These are phyloP conservation scores for Pseudocercospora pini-densiflorae DNA, from an alignment of 2,329 filamentous ascomycete species.

Conservation along the genomic window DNA sequence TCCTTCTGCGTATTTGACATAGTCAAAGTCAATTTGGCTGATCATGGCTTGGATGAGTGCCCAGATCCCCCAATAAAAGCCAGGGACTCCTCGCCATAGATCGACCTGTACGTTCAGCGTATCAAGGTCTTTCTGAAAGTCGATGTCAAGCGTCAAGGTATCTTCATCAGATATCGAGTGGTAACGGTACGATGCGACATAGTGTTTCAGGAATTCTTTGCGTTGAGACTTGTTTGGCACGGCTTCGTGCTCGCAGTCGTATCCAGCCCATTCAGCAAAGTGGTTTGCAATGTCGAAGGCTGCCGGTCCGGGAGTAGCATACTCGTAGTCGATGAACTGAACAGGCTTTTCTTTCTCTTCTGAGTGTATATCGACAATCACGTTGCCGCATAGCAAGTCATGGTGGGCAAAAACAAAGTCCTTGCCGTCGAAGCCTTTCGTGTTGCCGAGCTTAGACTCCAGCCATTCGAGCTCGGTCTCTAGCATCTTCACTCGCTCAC, in stretches of 20 bases:
- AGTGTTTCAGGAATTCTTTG: slow-evolving; percentile 80
- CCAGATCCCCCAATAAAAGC: slow-evolving; percentile 94
- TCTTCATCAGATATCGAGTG: slow-evolving; percentile 44
- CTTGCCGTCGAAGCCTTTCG: slow-evolving; percentile 74
- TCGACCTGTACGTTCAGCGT: slow-evolving; percentile 82
- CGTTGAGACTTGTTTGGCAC: slow-evolving; percentile 80
- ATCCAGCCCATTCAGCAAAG: slow-evolving; percentile 97
- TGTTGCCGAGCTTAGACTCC: slow-evolving; percentile 69
- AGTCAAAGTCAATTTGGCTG: slow-evolving; percentile 96
- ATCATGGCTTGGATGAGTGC: slow-evolving; percentile 92
- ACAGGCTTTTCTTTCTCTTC: slow-evolving; percentile 49
- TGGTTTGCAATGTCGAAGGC: slow-evolving; percentile 98
- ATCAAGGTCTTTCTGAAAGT: slow-evolving; percentile 63
- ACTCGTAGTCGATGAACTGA: slow-evolving; percentile 98
- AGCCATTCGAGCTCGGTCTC: slow-evolving; percentile 76
- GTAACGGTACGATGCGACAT: slow-evolving; percentile 71
- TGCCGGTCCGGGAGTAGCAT: slow-evolving; percentile 89
- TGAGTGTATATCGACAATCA: slow-evolving; percentile 68
- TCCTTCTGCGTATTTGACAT: slow-evolving; percentile 85
- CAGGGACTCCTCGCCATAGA: slow-evolving; percentile 83
- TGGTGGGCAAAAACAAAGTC: slow-evolving; percentile 93
- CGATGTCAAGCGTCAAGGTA: slow-evolving; percentile 50
- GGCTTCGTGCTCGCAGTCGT: slow-evolving; percentile 87
- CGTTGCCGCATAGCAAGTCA: slow-evolving; percentile 94
- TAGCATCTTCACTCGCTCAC: slow-evolving; percentile 67